phyloP scores from a whole-genome alignment of 768 basidiomycete species.

The Lyophyllum shimeji region DNA sequence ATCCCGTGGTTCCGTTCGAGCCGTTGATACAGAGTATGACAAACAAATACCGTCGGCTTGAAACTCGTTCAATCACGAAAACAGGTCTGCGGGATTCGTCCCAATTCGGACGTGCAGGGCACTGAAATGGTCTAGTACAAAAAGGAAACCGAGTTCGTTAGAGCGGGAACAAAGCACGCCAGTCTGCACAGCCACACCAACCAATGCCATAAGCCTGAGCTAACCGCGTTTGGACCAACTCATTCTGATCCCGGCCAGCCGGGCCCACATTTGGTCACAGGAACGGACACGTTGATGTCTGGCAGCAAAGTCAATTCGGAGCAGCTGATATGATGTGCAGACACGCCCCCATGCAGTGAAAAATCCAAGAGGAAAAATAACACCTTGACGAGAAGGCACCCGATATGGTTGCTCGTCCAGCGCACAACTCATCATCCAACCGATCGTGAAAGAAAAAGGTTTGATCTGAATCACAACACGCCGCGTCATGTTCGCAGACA shows the following conservation, averaged over 20 bases:
- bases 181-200: slow-evolving; percentile 7
- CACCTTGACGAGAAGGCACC: slow-evolving; percentile 3
- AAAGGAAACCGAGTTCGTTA: slow-evolving; percentile 15
- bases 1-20: slow-evolving; percentile 38
- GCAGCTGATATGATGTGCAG: slow-evolving; percentile 2
- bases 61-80: slow-evolving; percentile 3
- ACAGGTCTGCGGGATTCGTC: slow-evolving; percentile 14
- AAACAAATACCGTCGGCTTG: slow-evolving; percentile 14
- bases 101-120: slow-evolving; percentile 11
- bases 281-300: slow-evolving; percentile 10
- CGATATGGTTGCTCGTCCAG: background rate
- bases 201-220: background rate
- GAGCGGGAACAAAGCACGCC: slow-evolving; percentile 11
- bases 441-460: slow-evolving; percentile 17
- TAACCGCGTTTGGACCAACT: slow-evolving; percentile 6
- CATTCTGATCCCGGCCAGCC: slow-evolving; percentile 25
- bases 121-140: slow-evolving; percentile 8
- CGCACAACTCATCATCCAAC: background rate
- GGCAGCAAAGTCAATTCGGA: slow-evolving; percentile 7
- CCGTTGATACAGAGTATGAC: slow-evolving; percentile 40
- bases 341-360: background rate
- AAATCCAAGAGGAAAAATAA: slow-evolving; percentile 1
- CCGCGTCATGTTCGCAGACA: background rate
- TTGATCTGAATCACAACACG: slow-evolving; percentile 1
- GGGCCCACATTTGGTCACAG: slow-evolving; percentile 24